A percentile compares a stretch with the other conserved stretches of the same genome.
Conservation (phyloP, 2,329 filamentous ascomycete genomes). For the Orbilia blumenaviensis region DNA sequence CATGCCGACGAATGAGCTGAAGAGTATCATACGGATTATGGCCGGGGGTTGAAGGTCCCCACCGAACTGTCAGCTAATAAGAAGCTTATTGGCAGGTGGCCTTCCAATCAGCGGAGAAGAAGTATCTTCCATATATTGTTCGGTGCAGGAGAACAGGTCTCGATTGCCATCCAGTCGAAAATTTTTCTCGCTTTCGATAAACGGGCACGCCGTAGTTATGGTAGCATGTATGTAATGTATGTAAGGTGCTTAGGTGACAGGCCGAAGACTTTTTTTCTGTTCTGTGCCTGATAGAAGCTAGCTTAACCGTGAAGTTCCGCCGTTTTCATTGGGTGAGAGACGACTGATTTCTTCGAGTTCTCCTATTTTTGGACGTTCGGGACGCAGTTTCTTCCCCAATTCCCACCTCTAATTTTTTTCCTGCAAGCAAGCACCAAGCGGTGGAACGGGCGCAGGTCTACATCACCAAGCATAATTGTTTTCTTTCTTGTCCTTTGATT, state of each 20-base stretch:
- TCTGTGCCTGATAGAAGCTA: not conserved
- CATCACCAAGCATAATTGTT: constrained; percentile 39
- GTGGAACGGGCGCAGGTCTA: constrained; percentile 39
- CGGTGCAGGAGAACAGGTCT: constrained; percentile 6
- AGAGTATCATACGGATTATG: constrained; percentile 11
- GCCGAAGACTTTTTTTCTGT: constrained; percentile 10
- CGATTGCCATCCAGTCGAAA: not conserved
- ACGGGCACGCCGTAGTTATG: too few species aligned
- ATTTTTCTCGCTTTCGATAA: constrained; percentile 17
- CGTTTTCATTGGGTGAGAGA: constrained; percentile 22
- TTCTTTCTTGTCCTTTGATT: not conserved
- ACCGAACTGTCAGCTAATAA: constrained; percentile 6
- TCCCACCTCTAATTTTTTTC: not conserved
- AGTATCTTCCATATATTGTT: constrained; percentile 9
- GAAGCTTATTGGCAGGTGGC: not conserved
- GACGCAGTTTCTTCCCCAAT: not conserved
- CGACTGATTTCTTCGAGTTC: not conserved
- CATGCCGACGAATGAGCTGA: constrained; percentile 12
- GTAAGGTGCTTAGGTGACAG: too few species aligned
- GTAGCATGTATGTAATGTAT: too few species aligned
- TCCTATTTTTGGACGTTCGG: constrained; percentile 39
- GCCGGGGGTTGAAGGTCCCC: not conserved
- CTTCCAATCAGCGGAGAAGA: constrained; percentile 10
- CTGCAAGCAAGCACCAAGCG: not conserved
- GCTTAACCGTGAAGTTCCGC: not conserved